A percentile compares a stretch with the other conserved stretches of the same genome.
These are phyloP conservation scores for Hemileia vastatrix DNA, from an alignment of 1,284 basidiomycete species.

Conservation along the genomic window DNA sequence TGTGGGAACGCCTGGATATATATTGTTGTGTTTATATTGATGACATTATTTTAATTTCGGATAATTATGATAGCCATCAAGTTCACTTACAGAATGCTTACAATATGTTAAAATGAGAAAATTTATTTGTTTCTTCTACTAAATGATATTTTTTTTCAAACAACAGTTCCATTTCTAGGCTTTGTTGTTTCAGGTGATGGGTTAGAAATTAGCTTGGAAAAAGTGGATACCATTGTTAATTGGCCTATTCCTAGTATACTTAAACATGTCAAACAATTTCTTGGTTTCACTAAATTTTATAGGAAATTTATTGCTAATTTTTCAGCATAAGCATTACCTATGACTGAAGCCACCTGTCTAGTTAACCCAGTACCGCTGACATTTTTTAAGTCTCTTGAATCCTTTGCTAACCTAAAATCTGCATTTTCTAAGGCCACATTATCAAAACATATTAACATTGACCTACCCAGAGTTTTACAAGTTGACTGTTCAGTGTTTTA, in stretches of 20 bases:
- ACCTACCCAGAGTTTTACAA: neutral
- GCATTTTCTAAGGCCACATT: neutral
- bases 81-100: neutral
- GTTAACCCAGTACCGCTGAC: neutral
- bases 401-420: neutral
- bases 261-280: neutral
- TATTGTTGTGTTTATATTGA: conserved; percentile 19
- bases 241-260: conserved; percentile 4
- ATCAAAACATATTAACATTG: neutral
- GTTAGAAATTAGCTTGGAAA: neutral
- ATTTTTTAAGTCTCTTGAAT: neutral
- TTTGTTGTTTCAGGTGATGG: conserved; percentile 1
- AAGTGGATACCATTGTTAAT: neutral
- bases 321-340: neutral
- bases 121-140: neutral
- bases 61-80: neutral
- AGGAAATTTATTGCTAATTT: conserved; percentile 3
- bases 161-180: conserved; percentile 8
- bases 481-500: neutral
- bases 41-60: conserved; percentile 12
- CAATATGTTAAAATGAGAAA: neutral
- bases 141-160: conserved; percentile 10
- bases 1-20: conserved; percentile 5
- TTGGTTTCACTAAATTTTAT: conserved; percentile 13
- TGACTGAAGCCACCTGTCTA: neutral